Conservation (phyloP, 345 rosid genomes). For the Boechera stricta region DNA sequence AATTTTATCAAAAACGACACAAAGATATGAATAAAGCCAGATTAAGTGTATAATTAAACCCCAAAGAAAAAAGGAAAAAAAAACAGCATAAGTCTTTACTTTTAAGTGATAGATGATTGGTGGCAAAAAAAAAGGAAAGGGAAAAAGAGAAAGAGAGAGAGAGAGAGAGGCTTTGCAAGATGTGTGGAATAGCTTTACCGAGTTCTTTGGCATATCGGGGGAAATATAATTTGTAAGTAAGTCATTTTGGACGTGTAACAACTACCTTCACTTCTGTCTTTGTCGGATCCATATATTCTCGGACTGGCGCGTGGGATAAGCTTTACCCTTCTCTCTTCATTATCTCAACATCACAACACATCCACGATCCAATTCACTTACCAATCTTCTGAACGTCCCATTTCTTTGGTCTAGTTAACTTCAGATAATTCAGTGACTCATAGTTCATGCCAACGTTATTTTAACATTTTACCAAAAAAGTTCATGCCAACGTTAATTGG, state of each 20-base stretch:
- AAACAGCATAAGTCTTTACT: not conserved
- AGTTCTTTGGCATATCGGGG: constrained; percentile 36
- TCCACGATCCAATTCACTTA: constrained; percentile 5
- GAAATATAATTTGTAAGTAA: constrained; percentile 31
- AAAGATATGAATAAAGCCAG: not conserved
- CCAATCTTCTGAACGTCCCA: not conserved
- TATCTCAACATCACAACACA: not conserved
- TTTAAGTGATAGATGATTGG: not conserved
- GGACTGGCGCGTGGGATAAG: constrained; percentile 31
- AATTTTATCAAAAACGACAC: not conserved
- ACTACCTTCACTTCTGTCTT: constrained; percentile 45
- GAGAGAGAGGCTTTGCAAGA: constrained; percentile 17
- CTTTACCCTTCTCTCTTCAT: constrained; percentile 17
- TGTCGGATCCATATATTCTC: constrained; percentile 39
- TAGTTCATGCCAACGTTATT: no score
- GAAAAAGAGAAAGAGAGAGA: not conserved
- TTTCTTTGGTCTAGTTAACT: not conserved
- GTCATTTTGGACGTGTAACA: constrained; percentile 35
- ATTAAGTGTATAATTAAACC: not conserved
- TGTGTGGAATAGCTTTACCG: constrained; percentile 39
- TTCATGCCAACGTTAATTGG: no score
- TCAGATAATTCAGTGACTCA: no score
- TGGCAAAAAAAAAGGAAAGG: not conserved
- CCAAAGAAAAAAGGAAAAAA: not conserved
- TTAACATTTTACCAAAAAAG: no score